A percentile compares a stretch with the other conserved stretches of the same genome.
Conservation (phyloP, 2,329 filamentous ascomycete genomes). For the Alternaria ethzedia region DNA sequence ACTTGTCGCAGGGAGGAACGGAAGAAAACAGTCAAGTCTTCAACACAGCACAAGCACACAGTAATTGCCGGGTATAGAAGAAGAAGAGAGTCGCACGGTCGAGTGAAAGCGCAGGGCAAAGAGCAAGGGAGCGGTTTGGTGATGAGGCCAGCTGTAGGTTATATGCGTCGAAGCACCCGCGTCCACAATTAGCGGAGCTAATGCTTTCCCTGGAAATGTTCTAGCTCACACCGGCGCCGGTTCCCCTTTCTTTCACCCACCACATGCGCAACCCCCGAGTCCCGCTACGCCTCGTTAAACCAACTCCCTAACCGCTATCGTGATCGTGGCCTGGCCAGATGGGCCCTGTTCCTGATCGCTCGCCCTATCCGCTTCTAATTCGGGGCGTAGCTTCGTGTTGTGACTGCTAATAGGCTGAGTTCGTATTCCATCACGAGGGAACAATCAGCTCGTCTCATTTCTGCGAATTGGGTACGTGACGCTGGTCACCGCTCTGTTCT, state of each 20-base stretch:
- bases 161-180: slow-evolving; percentile 10
- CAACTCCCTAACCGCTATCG: slow-evolving; percentile 4
- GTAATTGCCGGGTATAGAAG: background rate
- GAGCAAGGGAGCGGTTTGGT: slow-evolving; percentile 24
- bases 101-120: slow-evolving; percentile 19
- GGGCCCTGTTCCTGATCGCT: slow-evolving; percentile 22
- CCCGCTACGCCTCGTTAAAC: slow-evolving; percentile 16
- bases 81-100: background rate
- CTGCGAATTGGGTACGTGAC: slow-evolving; percentile 14
- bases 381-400: slow-evolving; percentile 10
- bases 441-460: background rate
- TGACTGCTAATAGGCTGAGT: slow-evolving; percentile 24
- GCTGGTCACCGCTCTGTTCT: slow-evolving; percentile 30
- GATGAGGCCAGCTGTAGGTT: slow-evolving; percentile 33
- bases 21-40: slow-evolving; percentile 23
- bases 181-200: slow-evolving; percentile 19
- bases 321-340: slow-evolving; percentile 6
- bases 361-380: slow-evolving; percentile 36
- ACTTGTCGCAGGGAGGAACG: slow-evolving; percentile 14
- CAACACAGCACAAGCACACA: slow-evolving; percentile 17
- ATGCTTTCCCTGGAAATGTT: slow-evolving; percentile 21
- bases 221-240: slow-evolving; percentile 7
- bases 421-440: slow-evolving; percentile 35
- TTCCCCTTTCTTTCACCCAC: slow-evolving; percentile 17
- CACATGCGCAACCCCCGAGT: slow-evolving; percentile 12